Evolutionary conservation across 352 stramenopile genomes (phyloP).

Genomic region (Globisporangium paroecandrum): DNA sequence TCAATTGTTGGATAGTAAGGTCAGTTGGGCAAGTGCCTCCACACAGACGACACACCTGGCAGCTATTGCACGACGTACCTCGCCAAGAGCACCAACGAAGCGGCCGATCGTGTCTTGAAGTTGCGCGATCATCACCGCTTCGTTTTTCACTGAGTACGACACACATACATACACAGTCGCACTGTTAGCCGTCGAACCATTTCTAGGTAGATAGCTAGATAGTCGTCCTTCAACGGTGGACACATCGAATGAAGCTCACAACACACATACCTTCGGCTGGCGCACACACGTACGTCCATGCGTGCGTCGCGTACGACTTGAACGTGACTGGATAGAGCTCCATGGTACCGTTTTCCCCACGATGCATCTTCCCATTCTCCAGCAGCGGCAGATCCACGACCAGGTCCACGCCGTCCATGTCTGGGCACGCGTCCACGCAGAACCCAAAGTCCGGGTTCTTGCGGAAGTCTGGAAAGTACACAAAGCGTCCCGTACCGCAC

Average conservation of each 20-base stretch:
- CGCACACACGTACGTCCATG: slow-evolving; percentile 66
- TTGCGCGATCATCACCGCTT: slow-evolving; percentile 58
- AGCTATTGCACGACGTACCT: slow-evolving; percentile 10
- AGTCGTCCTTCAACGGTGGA: background rate
- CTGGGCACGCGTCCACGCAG: slow-evolving; percentile 60
- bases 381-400: slow-evolving; percentile 53
- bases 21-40: too few relatives aligned
- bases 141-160: slow-evolving; percentile 34
- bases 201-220: background rate
- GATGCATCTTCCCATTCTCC: slow-evolving; percentile 12
- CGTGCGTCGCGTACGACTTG: slow-evolving; percentile 61
- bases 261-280: slow-evolving; percentile 41
- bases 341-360: slow-evolving; percentile 28
- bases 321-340: slow-evolving; percentile 46
- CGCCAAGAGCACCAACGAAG: slow-evolving; percentile 73
- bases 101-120: slow-evolving; percentile 68
- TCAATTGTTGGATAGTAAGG: too few relatives aligned
- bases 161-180: background rate
- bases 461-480: slow-evolving; percentile 74
- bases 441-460: slow-evolving; percentile 77
- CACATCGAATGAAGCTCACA: background rate
- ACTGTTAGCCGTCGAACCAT: background rate
- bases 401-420: slow-evolving; percentile 34
- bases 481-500: slow-evolving; percentile 46
- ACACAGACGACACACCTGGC: background rate